Base-by-base conservation (phyloP, 106 monocot genomes). In the Platanthera zijinensis region DNA sequence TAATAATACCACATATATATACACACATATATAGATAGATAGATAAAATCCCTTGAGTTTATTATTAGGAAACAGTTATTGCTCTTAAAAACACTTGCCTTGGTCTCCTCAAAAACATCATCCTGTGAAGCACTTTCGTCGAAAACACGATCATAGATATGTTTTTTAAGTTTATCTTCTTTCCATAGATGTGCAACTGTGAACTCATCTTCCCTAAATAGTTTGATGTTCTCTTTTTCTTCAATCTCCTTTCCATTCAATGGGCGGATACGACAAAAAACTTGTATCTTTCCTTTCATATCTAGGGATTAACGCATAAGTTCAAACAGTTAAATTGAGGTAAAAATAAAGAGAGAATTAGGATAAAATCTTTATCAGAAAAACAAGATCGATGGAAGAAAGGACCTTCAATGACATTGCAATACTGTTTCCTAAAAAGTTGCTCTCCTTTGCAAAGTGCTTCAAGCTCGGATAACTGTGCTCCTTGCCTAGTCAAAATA, bases 231-330 rank as follows among this genome's bases (percentile, higher is more conserved):
- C 22, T 97, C 97, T n/a, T 69, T 83, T 51, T 84, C 89, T 72
- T 62, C 64, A 64, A 85, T 83, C 82, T 97, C 97, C 78, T 94
- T 97, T 46, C 88, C 89, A 78, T 47, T 91, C 53, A 89, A 78
- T 48, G 97, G 93, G 49, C 97, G 89, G 50, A 94, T 75, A 72
- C 93, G 93, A 50, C 97, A 97, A 62, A 75, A 97, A 7, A 97
- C 97, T 84, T 93, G 81, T 74, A 97, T 89, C 48, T 97, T 97
- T 45, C 97, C 97, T 88, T 97, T 97, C 97, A 97, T 97, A 78
- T 97, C 97, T 97, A 77, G 48, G 39, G 5, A 30, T 39, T 30
- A 67, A 67, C 1, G 25, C 39, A 13, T 39, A 5, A 67, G 32
- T 2, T 30, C 11, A 32, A 12, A 1, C 11, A 67, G 39, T 30